Evolutionary conservation across 257 asterid species (phyloP).

Genomic region (Ilex aquifolium): DNA sequence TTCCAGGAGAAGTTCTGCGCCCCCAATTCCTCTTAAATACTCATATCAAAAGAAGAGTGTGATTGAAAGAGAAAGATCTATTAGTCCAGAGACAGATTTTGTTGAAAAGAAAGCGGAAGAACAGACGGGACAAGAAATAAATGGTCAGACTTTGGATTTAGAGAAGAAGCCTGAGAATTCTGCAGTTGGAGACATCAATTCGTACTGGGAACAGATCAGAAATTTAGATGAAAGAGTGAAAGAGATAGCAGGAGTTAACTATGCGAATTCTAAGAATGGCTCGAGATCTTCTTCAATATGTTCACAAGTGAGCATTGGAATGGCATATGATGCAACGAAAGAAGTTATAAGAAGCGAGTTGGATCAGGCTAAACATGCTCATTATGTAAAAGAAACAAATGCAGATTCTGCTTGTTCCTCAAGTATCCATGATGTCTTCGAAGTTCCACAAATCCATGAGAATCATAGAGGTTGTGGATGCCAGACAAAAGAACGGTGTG

Average conservation of each 20-base stretch:
- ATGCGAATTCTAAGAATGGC: constrained; percentile 20
- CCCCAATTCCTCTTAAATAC: constrained; percentile 28
- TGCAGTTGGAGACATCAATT: constrained; percentile 27
- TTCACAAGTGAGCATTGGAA: constrained; percentile 20
- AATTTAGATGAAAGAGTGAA: constrained; percentile 52
- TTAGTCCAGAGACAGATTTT: constrained; percentile 27
- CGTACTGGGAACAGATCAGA: constrained; percentile 62
- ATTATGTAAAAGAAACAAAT: constrained; percentile 11
- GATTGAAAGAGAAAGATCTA: constrained; percentile 33
- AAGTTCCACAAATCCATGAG: constrained; percentile 66
- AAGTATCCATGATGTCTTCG: constrained; percentile 74
- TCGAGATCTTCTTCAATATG: constrained; percentile 38
- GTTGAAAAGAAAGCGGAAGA: constrained; percentile 33
- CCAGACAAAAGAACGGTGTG: constrained; percentile 16
- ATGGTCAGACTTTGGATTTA: constrained; percentile 22
- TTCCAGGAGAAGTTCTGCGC: constrained; percentile 64
- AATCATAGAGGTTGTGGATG: constrained; percentile 20
- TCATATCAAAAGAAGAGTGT: constrained; percentile 27
- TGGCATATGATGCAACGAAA: constrained; percentile 21
- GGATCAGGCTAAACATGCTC: constrained; percentile 20
- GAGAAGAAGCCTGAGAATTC: constrained; percentile 42
- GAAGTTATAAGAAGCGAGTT: constrained; percentile 16
- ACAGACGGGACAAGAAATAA: constrained; percentile 22
- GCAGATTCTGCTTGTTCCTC: constrained; percentile 33
- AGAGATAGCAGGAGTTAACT: constrained; percentile 53